Evolutionary conservation across 2,329 filamentous ascomycete species (phyloP).

Genomic region (Venturiaceae sp.): DNA sequence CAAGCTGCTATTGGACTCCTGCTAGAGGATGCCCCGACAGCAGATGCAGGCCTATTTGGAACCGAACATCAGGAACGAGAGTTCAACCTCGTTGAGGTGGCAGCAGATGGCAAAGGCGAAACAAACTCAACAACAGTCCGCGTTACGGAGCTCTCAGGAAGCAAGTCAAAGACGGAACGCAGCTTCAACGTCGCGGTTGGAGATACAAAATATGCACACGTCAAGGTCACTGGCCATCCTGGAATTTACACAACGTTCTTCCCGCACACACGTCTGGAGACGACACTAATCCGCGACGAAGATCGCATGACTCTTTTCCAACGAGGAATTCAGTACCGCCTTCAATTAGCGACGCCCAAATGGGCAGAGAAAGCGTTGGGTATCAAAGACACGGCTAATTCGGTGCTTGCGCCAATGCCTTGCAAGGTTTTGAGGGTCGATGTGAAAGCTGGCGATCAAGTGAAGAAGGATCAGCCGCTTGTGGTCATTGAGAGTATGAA

Average conservation of each 20-base stretch:
- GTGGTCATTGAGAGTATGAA: constrained; percentile 57
- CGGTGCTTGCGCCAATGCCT: constrained; percentile 88
- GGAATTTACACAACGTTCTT: constrained; percentile 52
- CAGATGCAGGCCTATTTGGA: background rate
- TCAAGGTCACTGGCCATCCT: constrained; percentile 36
- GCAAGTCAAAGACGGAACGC: constrained; percentile 35
- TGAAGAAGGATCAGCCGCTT: constrained; percentile 76
- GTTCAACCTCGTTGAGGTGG: constrained; percentile 42
- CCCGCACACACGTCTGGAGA: constrained; percentile 67
- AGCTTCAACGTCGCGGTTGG: constrained; percentile 42
- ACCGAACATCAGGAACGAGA: constrained; percentile 51
- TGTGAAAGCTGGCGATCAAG: constrained; percentile 68
- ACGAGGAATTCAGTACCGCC: constrained; percentile 46
- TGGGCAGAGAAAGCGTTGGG: constrained; percentile 89
- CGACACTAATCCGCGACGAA: constrained; percentile 60
- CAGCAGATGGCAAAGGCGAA: constrained; percentile 31
- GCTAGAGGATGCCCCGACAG: constrained; percentile 27
- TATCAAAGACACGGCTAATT: constrained; percentile 68
- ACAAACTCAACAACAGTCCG: constrained; percentile 33
- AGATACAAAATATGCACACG: constrained; percentile 24
- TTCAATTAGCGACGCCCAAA: constrained; percentile 48
- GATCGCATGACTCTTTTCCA: constrained; percentile 70
- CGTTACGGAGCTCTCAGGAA: constrained; percentile 31
- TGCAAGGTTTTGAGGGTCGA: constrained; percentile 92
- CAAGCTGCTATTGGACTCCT: constrained; percentile 78